Evolutionary conservation across 2,329 filamentous ascomycete species (phyloP).

Genomic region (Diaporthe helianthi): DNA sequence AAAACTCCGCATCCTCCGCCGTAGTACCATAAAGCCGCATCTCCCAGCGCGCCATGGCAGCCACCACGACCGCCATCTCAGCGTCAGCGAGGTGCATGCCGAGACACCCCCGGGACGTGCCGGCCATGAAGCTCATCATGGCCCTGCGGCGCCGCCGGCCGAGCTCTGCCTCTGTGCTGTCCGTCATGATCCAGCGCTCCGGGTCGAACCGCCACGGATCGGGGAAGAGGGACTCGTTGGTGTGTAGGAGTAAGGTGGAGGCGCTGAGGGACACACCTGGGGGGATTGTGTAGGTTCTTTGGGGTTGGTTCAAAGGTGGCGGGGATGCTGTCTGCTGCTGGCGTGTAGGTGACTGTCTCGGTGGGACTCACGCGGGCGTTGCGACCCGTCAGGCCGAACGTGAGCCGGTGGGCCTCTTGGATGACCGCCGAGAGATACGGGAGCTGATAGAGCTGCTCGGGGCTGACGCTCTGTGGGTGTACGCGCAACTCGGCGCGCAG

Average conservation of each 20-base stretch:
- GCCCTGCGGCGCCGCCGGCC: too few species aligned
- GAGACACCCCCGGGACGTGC: neutral
- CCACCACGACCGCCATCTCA: neutral
- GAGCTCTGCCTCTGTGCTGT: neutral
- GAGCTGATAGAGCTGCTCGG: neutral
- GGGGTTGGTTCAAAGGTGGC: too few species aligned
- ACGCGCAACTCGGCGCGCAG: neutral
- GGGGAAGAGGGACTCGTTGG: neutral
- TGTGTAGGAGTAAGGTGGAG: neutral
- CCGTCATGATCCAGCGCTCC: neutral
- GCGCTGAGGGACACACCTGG: neutral
- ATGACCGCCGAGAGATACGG: neutral
- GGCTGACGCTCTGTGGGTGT: neutral
- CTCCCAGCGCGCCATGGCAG: neutral
- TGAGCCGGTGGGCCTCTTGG: neutral
- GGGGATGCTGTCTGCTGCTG: neutral
- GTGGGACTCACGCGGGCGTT: neutral
- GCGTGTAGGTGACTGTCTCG: neutral
- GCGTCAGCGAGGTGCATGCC: neutral
- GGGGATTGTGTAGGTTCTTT: neutral
- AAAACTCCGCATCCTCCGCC: too few species aligned
- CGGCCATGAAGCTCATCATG: neutral
- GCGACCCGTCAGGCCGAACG: neutral
- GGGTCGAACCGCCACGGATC: neutral
- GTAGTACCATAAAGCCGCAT: too few species aligned